Evolutionary conservation across 2,329 filamentous ascomycete species (phyloP).

Genomic region (Didymosphaeria variabile): DNA sequence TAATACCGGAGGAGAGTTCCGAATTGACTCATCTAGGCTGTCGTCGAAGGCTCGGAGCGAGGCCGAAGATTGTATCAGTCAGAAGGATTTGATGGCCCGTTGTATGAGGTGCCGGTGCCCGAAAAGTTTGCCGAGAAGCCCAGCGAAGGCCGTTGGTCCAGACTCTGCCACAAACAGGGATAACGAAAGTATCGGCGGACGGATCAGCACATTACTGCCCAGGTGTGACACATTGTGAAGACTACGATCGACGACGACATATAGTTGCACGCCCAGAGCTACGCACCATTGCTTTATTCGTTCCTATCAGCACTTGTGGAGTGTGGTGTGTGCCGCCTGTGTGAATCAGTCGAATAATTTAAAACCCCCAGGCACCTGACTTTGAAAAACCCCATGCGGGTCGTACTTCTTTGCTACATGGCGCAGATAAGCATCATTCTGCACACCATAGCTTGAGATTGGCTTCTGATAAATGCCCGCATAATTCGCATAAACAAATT

Average conservation of each 20-base stretch:
- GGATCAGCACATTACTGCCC: no score
- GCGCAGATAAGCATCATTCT: constrained; percentile 30
- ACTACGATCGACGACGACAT: no score
- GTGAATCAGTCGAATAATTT: constrained; percentile 22
- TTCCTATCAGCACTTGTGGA: background rate
- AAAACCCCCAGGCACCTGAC: constrained; percentile 38
- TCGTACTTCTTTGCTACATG: constrained; percentile 41
- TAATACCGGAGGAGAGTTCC: background rate
- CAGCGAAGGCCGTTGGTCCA: constrained; percentile 1
- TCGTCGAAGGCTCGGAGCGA: constrained; percentile 19
- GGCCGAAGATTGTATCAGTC: constrained; percentile 17
- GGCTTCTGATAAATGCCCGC: constrained; percentile 42
- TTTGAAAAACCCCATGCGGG: constrained; percentile 41
- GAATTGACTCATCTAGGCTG: constrained; percentile 8
- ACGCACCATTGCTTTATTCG: no score
- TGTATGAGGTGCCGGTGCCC: constrained; percentile 15
- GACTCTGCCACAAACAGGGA: background rate
- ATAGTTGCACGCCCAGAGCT: no score
- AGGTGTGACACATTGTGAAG: no score
- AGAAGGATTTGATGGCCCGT: constrained; percentile 16
- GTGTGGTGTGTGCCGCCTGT: no score
- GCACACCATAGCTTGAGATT: constrained; percentile 33
- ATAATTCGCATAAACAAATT: constrained; percentile 25
- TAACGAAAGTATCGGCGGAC: no score
- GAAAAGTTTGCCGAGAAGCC: constrained; percentile 21